Conservation (phyloP, 805 yeast genomes). For the Brettanomyces anomalus region DNA sequence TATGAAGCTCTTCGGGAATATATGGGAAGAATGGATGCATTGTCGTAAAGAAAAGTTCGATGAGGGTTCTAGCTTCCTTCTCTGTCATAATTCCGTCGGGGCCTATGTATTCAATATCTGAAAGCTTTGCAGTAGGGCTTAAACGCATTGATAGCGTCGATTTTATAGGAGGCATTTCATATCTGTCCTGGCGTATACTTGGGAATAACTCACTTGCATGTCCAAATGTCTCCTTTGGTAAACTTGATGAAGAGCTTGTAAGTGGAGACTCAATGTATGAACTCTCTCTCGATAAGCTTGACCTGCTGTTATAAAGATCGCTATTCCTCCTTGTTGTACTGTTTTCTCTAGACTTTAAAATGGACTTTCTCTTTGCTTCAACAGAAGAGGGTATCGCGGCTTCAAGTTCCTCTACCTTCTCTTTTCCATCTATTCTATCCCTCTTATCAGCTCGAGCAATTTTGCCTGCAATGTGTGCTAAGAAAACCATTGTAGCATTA, state of each 20-base stretch:
- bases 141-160: conserved; percentile 36
- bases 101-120: conserved; percentile 61
- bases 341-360: not conserved
- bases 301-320: not conserved
- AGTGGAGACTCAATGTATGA: not conserved
- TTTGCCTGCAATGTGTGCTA: conserved; percentile 74
- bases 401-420: conserved; percentile 40
- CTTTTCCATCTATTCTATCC: conserved; percentile 47
- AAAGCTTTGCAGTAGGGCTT: conserved; percentile 35
- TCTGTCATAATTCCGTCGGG: conserved; percentile 44
- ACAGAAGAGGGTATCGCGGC: conserved; percentile 2
- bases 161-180: conserved; percentile 36
- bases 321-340: not conserved
- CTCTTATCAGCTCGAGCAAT: conserved; percentile 62
- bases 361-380: not conserved
- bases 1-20: conserved; percentile 65
- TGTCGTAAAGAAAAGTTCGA: conserved; percentile 57
- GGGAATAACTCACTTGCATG: conserved; percentile 20
- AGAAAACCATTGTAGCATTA: conserved; percentile 51
- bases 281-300: not conserved
- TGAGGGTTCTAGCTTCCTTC: conserved; percentile 47
- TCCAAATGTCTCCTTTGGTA: conserved; percentile 19
- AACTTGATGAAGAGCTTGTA: conserved; percentile 5
- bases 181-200: conserved; percentile 18
- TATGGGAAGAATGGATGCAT: conserved; percentile 91